phyloP scores from a whole-genome alignment of 495 filamentous ascomycete genomes.

The Aspergillus hancockii region DNA sequence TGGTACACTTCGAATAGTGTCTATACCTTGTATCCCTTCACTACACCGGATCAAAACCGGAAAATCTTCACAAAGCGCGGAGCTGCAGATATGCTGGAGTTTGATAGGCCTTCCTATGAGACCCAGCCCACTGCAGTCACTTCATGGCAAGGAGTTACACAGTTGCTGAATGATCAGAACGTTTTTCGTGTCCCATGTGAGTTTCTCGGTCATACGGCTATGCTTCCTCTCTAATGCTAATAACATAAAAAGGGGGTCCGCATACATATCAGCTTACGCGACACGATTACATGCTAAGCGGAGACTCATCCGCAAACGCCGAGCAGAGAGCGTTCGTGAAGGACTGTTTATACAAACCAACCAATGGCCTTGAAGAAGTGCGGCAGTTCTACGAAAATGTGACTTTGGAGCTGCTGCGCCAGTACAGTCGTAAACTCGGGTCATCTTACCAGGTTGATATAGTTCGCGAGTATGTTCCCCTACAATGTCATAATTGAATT shows the following conservation, averaged over 20 bases:
- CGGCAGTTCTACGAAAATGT: constrained; percentile 44
- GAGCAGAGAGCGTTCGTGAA: constrained; percentile 17
- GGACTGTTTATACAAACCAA: constrained; percentile 1
- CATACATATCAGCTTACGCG: constrained; percentile 39
- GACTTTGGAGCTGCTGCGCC: constrained; percentile 55
- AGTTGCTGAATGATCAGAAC: constrained; percentile 13
- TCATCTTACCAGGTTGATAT: constrained; percentile 59
- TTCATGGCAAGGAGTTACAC: constrained; percentile 11
- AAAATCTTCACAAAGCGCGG: constrained; percentile 36
- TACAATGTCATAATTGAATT: not conserved
- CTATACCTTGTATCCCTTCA: constrained; percentile 72
- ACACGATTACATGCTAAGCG: constrained; percentile 54
- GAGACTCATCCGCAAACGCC: constrained; percentile 43
- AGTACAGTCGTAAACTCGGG: constrained; percentile 50
- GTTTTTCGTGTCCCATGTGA: constrained; percentile 13
- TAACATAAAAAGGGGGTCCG: constrained; percentile 19
- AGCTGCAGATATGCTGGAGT: constrained; percentile 60
- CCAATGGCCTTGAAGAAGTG: constrained; percentile 19
- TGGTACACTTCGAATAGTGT: constrained; percentile 66
- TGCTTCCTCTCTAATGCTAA: constrained; percentile 28
- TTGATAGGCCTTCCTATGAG: constrained; percentile 45
- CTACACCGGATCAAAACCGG: constrained; percentile 58
- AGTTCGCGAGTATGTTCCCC: constrained; percentile 46
- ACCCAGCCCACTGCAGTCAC: constrained; percentile 1
- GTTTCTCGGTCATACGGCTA: constrained; percentile 3